A percentile compares a stretch with the other conserved stretches of the same genome.
Conservation (phyloP, 306 rosid species). For the Gillenia trifoliata region DNA sequence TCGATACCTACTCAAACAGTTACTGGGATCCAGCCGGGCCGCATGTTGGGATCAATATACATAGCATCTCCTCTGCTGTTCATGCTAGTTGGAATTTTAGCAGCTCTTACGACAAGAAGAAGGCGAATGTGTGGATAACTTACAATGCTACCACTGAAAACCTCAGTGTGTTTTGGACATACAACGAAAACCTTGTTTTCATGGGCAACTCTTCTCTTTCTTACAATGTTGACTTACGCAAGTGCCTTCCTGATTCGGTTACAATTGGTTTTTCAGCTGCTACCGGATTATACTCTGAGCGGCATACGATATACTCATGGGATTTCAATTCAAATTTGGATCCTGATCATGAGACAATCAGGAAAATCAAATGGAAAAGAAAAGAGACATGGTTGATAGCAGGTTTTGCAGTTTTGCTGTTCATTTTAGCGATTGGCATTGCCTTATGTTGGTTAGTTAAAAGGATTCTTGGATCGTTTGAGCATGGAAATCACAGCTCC, state of each 20-base stretch:
- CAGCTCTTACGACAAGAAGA: background rate
- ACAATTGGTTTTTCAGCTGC: constrained; percentile 38
- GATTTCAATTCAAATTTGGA: constrained; percentile 26
- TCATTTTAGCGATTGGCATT: too few relatives aligned
- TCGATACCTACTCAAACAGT: background rate
- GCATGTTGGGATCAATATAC: constrained; percentile 6
- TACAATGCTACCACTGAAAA: constrained; percentile 22
- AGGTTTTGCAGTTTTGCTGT: background rate
- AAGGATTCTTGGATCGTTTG: too few relatives aligned
- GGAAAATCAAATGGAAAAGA: background rate
- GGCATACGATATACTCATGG: constrained; percentile 30
- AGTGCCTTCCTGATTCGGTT: constrained; percentile 22
- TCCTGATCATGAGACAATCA: background rate
- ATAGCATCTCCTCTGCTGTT: background rate
- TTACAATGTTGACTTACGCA: constrained; percentile 10
- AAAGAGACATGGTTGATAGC: background rate
- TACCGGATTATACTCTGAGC: background rate
- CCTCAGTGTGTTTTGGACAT: background rate
- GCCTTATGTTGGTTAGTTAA: too few relatives aligned
- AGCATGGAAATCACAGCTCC: too few relatives aligned
- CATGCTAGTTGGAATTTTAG: background rate
- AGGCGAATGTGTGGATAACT: background rate
- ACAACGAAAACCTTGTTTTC: background rate
- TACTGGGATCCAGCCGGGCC: background rate
- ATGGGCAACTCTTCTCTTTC: background rate